Evolutionary conservation across 2,329 filamentous ascomycete genomes (phyloP).

Genomic region (Diaporthe helianthi): DNA sequence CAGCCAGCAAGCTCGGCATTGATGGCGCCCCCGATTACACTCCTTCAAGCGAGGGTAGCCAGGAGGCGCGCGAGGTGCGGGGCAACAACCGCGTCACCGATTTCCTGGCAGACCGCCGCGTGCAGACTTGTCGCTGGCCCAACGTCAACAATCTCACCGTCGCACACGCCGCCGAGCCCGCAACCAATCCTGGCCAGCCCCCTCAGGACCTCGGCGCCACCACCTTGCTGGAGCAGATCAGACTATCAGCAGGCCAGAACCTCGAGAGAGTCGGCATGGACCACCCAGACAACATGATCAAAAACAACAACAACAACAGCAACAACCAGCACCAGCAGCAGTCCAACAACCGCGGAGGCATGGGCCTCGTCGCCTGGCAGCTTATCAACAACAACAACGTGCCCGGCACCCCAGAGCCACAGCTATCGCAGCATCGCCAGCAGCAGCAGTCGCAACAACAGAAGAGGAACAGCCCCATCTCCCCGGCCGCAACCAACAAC

Average conservation of each 20-base stretch:
- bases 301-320: too few relatives aligned
- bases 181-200: not conserved
- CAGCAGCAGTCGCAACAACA: too few relatives aligned
- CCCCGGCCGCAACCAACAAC: not conserved
- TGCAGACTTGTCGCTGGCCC: too few relatives aligned
- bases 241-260: not conserved
- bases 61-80: not conserved
- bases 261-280: not conserved
- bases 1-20: conserved; percentile 23
- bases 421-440: too few relatives aligned
- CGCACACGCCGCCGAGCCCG: not conserved
- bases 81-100: conserved; percentile 17
- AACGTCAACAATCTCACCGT: not conserved
- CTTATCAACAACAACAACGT: conserved; percentile 5
- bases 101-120: not conserved
- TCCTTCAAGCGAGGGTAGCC: conserved; percentile 15
- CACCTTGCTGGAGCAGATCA: not conserved
- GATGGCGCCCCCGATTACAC: not conserved
- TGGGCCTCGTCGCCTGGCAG: conserved; percentile 30
- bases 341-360: not conserved
- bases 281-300: too few relatives aligned
- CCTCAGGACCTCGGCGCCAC: not conserved
- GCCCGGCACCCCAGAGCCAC: not conserved
- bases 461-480: too few relatives aligned
- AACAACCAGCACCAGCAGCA: not conserved